Evolutionary conservation across 305 asterid genomes (phyloP), one percentile per base, ranked within the genome.

Genomic region (Lippia alba): DNA sequence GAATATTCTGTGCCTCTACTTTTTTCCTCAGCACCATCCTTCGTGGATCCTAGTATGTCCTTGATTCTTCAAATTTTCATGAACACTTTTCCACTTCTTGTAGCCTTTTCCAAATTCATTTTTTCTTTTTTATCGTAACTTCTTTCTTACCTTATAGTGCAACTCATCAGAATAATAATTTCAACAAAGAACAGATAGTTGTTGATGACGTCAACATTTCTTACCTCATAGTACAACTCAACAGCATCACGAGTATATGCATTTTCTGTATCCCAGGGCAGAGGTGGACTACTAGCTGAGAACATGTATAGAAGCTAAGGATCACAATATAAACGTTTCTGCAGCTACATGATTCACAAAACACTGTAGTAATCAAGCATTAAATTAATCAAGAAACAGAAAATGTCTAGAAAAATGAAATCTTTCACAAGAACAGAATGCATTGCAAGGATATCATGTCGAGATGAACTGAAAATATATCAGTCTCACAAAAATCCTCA

Each of bases 401-500:
- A n/a, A 36, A 19, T 48, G 45, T 14, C 36, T 15, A 59, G n/a
- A 46, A 53, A 14, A 44, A 32, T 45, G 58, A 55, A 71, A 66
- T 24, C 15, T 45, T 73, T 32, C 58, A 46, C 32, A 66, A 18
- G 46, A 66, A 70, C 19, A 49, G 64, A 82, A 54, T 4, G 50
- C 20, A 4, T 45, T 15, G 58, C 65, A 82, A 94, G 96, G 97
- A 91, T 94, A 94, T 94, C 85, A 84, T 82, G 75, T 94, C 97
- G 12, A 94, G 91, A 85, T 94, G 97, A 63, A 61, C 79, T 8
- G 85, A 82, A 68, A 91, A 82, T 86, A 78, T 87, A 79, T 94
- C 96, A 41, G 86, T 86, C 89, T 91, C 97, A 63, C 96, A 94
- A 75, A 91, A 87, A 76, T 91, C 96, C 90, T 91, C 97, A 55